Conservation (phyloP, 176 grass and related monocot genomes). For the Musa itinerans region DNA sequence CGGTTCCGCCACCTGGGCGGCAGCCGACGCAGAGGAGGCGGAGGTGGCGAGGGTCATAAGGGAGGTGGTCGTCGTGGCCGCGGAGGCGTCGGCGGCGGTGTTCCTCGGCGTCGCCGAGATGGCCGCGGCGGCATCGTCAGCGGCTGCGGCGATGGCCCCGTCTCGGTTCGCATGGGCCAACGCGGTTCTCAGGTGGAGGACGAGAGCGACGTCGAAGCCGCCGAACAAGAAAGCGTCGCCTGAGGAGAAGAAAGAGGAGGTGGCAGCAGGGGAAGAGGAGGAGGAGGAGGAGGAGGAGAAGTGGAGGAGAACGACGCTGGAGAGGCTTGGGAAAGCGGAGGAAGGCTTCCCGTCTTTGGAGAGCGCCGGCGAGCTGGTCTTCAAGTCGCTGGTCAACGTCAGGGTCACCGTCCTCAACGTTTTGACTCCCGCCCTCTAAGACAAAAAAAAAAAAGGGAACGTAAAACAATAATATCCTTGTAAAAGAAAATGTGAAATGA, state of each 20-base stretch:
- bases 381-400: constrained; percentile 47
- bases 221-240: no score
- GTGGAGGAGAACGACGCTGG: constrained; percentile 28
- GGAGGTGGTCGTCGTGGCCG: constrained; percentile 37
- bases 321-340: constrained; percentile 58
- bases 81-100: constrained; percentile 28
- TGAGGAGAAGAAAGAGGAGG: no score
- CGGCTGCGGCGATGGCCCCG: not conserved
- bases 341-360: constrained; percentile 46
- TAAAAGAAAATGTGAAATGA: no score
- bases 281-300: constrained; percentile 14
- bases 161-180: constrained; percentile 14
- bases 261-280: no score
- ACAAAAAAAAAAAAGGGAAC: no score
- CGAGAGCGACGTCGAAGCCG: no score
- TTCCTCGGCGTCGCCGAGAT: constrained; percentile 38
- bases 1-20: not conserved
- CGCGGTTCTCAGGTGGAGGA: no score
- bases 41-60: constrained; percentile 36
- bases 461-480: no score
- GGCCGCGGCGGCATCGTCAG: not conserved
- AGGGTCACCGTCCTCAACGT: constrained; percentile 72
- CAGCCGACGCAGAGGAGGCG: not conserved
- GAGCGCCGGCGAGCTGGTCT: constrained; percentile 52
- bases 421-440: constrained; percentile 24